phyloP scores from a whole-genome alignment of 2,329 filamentous ascomycete species.

The Penicillium sp. region DNA sequence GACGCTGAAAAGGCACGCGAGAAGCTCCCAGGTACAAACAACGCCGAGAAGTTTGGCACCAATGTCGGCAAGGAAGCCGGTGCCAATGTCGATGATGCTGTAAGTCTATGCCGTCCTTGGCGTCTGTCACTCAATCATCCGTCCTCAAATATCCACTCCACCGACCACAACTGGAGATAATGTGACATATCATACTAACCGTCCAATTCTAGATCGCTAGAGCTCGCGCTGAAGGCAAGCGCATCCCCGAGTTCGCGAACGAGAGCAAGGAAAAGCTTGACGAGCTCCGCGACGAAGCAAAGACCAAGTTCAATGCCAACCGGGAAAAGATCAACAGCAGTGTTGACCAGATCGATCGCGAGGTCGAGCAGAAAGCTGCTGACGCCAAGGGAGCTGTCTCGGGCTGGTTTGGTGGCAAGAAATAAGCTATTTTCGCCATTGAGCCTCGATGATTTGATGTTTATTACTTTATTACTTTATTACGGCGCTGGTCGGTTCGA shows the following conservation, averaged over 20 bases:
- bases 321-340: conserved; percentile 44
- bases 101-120: conserved; percentile 39
- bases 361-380: conserved; percentile 65
- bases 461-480: background rate
- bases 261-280: conserved; percentile 50
- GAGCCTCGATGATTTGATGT: background rate
- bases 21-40: conserved; percentile 55
- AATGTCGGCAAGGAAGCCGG: conserved; percentile 54
- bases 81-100: conserved; percentile 59
- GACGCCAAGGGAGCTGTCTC: conserved; percentile 78
- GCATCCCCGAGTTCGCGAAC: conserved; percentile 52
- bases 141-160: background rate
- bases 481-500: background rate
- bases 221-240: conserved; percentile 54
- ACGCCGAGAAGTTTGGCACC: conserved; percentile 58
- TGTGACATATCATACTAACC: background rate
- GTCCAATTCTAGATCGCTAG: conserved; percentile 46
- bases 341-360: conserved; percentile 72
- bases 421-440: conserved; percentile 13
- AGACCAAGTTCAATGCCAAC: conserved; percentile 36
- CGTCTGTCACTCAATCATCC: background rate
- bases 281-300: conserved; percentile 57
- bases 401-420: conserved; percentile 68
- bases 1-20: conserved; percentile 64
- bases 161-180: conserved; percentile 1